Conservation (phyloP, 257 asterid species). For the Solanum pimpinellifolium region DNA sequence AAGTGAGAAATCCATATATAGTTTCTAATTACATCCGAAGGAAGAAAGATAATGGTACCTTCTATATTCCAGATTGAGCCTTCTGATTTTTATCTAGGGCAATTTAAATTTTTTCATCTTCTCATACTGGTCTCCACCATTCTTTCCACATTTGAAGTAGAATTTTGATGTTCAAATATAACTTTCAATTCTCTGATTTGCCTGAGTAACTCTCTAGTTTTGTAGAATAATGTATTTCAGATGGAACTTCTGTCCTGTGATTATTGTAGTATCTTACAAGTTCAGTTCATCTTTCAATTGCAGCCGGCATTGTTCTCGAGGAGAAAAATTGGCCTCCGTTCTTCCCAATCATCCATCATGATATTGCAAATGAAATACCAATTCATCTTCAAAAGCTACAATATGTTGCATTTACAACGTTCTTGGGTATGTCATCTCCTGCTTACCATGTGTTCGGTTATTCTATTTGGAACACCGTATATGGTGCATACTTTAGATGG, state of each 20-base stretch:
- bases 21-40: not conserved
- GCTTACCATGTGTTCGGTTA: not conserved
- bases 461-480: not conserved
- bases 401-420: conserved; percentile 88
- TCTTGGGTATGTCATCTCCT: conserved; percentile 51
- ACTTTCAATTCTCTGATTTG: not conserved
- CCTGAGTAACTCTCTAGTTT: not conserved
- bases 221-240: not conserved
- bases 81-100: not conserved
- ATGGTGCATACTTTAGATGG: not conserved
- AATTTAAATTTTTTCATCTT: not conserved
- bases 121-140: not conserved
- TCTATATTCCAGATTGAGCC: not conserved
- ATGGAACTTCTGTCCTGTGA: not conserved
- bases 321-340: conserved; percentile 97
- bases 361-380: conserved; percentile 86
- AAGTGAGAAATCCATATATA: not conserved
- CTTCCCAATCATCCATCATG: conserved; percentile 93
- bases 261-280: not conserved
- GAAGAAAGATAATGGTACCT: not conserved
- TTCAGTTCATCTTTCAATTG: conserved; percentile 19
- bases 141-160: not conserved
- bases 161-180: not conserved
- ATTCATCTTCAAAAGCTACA: conserved; percentile 87
- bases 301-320: conserved; percentile 72